These are phyloP conservation scores for Xylaria sp. DNA, from an alignment of 2,329 filamentous ascomycete species.

Conservation along the genomic window DNA sequence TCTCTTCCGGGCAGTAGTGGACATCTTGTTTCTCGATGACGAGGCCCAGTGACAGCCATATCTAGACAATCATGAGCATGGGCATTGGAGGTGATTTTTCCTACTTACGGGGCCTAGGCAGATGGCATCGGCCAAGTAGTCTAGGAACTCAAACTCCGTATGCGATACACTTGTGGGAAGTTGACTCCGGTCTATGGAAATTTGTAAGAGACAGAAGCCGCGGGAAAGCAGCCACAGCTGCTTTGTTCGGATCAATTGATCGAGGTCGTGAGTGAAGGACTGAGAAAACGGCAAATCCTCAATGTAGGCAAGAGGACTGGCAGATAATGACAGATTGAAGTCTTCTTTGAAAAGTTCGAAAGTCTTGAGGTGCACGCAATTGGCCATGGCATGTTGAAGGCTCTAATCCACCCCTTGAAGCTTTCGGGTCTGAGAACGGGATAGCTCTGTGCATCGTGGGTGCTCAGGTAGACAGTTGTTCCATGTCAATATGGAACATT, in stretches of 20 bases:
- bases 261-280: constrained; percentile 19
- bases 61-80: constrained; percentile 25
- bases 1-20: constrained; percentile 24
- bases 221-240: constrained; percentile 33
- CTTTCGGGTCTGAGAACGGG: neutral
- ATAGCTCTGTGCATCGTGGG: neutral
- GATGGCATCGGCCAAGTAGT: constrained; percentile 29
- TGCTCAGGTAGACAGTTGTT: neutral
- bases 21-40: constrained; percentile 27
- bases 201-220: constrained; percentile 32
- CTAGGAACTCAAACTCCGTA: constrained; percentile 22
- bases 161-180: constrained; percentile 7
- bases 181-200: constrained; percentile 21
- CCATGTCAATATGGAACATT: too few relatives aligned
- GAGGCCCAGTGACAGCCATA: constrained; percentile 35
- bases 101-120: constrained; percentile 31
- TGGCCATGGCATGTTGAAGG: constrained; percentile 22
- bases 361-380: constrained; percentile 27
- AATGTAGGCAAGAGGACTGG: constrained; percentile 30
- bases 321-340: constrained; percentile 22
- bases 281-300: constrained; percentile 19
- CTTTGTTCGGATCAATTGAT: constrained; percentile 27
- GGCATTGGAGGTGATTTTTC: neutral
- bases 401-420: neutral
- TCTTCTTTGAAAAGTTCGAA: constrained; percentile 26